These are phyloP conservation scores for Letharia columbiana DNA, from an alignment of 495 filamentous ascomycete species.

Conservation along the genomic window DNA sequence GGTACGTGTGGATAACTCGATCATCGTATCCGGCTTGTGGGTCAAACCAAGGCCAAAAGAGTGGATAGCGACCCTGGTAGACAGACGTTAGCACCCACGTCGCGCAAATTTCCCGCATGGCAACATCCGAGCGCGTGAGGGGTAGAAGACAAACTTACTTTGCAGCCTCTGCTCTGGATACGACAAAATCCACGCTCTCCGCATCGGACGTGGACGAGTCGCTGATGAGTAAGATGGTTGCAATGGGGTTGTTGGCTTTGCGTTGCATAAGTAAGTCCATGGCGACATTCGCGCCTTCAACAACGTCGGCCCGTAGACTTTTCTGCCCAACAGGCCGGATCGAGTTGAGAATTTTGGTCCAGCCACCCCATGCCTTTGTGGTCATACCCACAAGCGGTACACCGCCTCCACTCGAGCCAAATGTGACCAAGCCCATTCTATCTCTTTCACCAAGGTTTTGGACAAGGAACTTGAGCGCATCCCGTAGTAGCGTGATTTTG, in stretches of 20 bases:
- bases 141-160: constrained; percentile 53
- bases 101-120: constrained; percentile 4
- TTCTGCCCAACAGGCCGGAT: constrained; percentile 94
- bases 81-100: constrained; percentile 4
- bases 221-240: constrained; percentile 94
- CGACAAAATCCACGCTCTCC: constrained; percentile 96
- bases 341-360: constrained; percentile 77
- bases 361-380: constrained; percentile 85
- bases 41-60: constrained; percentile 95
- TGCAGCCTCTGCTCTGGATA: constrained; percentile 93
- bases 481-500: constrained; percentile 93
- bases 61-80: constrained; percentile 78
- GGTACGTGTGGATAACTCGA: constrained; percentile 88
- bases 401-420: constrained; percentile 88
- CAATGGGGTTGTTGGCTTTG: constrained; percentile 91
- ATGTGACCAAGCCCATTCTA: constrained; percentile 95
- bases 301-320: constrained; percentile 91
- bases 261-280: constrained; percentile 99
- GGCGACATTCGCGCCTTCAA: constrained; percentile 95
- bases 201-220: constrained; percentile 96
- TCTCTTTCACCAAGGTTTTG: constrained; percentile 86
- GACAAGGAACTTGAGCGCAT: constrained; percentile 88
- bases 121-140: constrained; percentile 17
- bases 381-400: constrained; percentile 98
- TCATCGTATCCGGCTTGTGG: constrained; percentile 98